Evolutionary conservation across 176 grass and related monocot genomes (phyloP).

Genomic region (Chloris gayana): DNA sequence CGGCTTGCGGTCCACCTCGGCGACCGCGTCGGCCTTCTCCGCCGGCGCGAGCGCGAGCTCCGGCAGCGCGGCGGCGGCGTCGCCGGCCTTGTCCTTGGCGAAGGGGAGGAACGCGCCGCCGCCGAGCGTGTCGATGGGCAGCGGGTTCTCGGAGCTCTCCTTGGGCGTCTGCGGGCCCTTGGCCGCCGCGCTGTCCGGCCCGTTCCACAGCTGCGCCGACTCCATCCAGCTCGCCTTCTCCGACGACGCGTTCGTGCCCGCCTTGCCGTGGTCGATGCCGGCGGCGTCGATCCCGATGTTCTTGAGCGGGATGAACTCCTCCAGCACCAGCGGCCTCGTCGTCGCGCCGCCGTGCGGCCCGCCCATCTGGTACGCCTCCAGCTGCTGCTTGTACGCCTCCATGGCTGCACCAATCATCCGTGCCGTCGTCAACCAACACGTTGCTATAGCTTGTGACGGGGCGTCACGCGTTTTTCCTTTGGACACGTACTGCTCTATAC

Average conservation of each 20-base stretch:
- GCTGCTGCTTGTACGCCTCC: constrained; percentile 90
- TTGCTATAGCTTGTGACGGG: background rate
- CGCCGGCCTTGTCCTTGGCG: constrained; percentile 71
- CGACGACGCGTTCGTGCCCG: constrained; percentile 36
- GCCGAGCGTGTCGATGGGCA: constrained; percentile 54
- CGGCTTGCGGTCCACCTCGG: constrained; percentile 43
- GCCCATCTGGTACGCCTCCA: constrained; percentile 62
- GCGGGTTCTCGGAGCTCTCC: constrained; percentile 55
- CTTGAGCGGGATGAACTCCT: constrained; percentile 95
- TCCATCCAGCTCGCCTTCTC: constrained; percentile 99
- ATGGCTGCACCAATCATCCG: constrained; percentile 57
- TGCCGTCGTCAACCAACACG: background rate
- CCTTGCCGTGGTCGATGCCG: constrained; percentile 22
- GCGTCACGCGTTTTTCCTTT: background rate
- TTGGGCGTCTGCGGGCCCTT: constrained; percentile 59
- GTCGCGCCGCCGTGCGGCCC: constrained; percentile 54
- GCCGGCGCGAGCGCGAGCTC: constrained; percentile 71
- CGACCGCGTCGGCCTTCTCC: constrained; percentile 51
- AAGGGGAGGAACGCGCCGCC: constrained; percentile 91
- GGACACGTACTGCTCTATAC: background rate
- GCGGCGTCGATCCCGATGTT: constrained; percentile 59
- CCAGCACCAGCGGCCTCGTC: constrained; percentile 66
- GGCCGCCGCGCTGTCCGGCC: constrained; percentile 27
- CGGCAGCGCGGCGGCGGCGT: constrained; percentile 25
- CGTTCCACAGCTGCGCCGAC: constrained; percentile 95